Percentiles rank a stretch among this genome's conserved stretches.
phyloP scores from a whole-genome alignment of 2,329 filamentous ascomycete species.

The Ascochyta fabae region DNA sequence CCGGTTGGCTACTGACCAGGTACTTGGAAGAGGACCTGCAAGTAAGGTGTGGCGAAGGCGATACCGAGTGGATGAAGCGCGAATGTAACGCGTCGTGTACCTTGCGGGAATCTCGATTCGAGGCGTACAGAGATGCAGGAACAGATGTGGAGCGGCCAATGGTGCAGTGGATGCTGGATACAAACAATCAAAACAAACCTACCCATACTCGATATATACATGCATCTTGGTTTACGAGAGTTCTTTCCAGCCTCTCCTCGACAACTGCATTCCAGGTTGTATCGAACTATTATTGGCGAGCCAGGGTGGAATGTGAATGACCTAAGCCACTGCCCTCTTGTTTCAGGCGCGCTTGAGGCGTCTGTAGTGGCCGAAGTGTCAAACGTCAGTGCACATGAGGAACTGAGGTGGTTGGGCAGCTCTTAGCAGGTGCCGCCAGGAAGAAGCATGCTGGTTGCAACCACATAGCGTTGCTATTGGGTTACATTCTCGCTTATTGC shows the following conservation, averaged over 20 bases:
- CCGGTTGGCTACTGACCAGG: constrained; percentile 30
- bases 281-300: constrained; percentile 44
- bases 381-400: constrained; percentile 21
- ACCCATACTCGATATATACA: constrained; percentile 47
- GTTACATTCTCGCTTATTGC: constrained; percentile 25
- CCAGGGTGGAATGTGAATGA: constrained; percentile 43
- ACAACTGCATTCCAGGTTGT: constrained; percentile 39
- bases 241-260: constrained; percentile 45
- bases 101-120: constrained; percentile 27
- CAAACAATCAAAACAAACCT: constrained; percentile 46
- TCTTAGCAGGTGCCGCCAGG: constrained; percentile 24
- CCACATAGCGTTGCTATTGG: constrained; percentile 22
- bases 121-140: constrained; percentile 30
- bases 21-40: constrained; percentile 24
- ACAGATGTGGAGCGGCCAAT: constrained; percentile 38
- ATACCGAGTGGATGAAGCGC: constrained; percentile 20
- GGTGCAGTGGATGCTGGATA: constrained; percentile 26
- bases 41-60: constrained; percentile 15
- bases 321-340: constrained; percentile 37
- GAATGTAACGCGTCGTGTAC: constrained; percentile 32
- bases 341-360: constrained; percentile 34
- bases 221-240: constrained; percentile 29
- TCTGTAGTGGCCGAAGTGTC: constrained; percentile 23
- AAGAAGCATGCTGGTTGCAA: constrained; percentile 38
- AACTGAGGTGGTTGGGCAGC: constrained; percentile 35